Evolutionary conservation across 2,329 filamentous ascomycete genomes (phyloP), one percentile per base, ranked within the genome.

Genomic region (Curvularia sp.): DNA sequence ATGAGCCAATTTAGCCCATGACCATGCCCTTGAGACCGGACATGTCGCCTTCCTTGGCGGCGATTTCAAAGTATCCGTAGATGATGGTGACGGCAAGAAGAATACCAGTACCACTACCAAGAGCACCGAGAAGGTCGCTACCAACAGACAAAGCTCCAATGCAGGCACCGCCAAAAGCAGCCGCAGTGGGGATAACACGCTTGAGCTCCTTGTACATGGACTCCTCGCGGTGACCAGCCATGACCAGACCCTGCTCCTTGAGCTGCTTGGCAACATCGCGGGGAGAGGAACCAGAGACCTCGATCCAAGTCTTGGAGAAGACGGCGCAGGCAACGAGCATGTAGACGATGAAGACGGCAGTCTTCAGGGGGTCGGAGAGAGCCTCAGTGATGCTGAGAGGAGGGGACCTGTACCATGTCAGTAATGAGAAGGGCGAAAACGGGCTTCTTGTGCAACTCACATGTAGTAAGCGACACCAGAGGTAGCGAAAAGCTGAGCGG

Each of bases 151-250:
- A 88, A 70, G 91, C 94, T 84, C 95, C 95, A 84, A 99, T 99
- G 85, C 94, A 98, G 69, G 95, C 95, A 86, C 95, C 95, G 81
- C 96, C 95, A 69, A 99, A 99, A 73, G 96, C 95, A 66, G 95
- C 95, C 62, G 95, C 96, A 61, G 95, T 98, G 65, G 95, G 96
- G 67, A 99, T 99, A 74, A 99, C 95, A 75, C 95, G 91, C 91
- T 99, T 99, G 66, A 99, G 88, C 83, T 99, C 95, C 86, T 96
- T 96, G 88, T 99, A 99, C 95, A 99, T 99, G 85, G 91, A 96
- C 86, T 98, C 94, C 81, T 99, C 96, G 83, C 95, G 92, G 85
- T 99, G 95, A 76, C 95, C 95, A 75, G 95, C 94, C 96, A 99
- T 99, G 71, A 99, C 94, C 58, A 99, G 89, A 78, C 95, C 95